phyloP scores from a whole-genome alignment of 345 rosid genomes.

The Salix udensis region DNA sequence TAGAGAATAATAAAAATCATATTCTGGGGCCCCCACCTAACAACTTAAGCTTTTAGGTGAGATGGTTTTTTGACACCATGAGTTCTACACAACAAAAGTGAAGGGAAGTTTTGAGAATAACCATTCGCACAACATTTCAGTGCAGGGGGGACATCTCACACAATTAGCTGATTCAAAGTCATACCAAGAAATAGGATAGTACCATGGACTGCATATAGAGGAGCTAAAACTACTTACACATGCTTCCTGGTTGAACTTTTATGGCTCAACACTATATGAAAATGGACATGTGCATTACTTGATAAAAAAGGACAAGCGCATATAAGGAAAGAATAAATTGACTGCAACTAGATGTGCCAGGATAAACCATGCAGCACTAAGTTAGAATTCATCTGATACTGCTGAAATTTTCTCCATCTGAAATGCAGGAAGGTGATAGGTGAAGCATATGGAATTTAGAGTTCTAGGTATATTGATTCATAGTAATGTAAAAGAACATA shows the following conservation, averaged over 20 bases:
- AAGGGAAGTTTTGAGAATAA: neutral
- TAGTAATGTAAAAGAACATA: no score
- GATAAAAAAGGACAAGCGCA: neutral
- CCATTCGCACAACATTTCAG: neutral
- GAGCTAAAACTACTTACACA: neutral
- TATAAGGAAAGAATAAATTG: neutral
- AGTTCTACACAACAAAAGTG: neutral
- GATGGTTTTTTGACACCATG: neutral
- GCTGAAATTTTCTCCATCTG: neutral
- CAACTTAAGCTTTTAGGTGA: no score
- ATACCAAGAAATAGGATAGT: neutral
- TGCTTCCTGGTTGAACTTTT: neutral
- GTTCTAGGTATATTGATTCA: neutral
- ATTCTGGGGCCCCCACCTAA: no score
- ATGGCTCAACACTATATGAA: neutral
- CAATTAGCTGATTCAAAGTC: slow-evolving; percentile 1
- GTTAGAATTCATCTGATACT: neutral
- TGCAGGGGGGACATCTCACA: neutral
- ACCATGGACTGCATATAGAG: neutral
- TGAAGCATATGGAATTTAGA: neutral
- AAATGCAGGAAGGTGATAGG: neutral
- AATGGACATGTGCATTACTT: neutral
- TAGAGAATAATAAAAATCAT: no score
- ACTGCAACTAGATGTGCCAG: neutral
- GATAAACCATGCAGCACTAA: neutral